Percentiles rank a stretch among this genome's conserved stretches.
Evolutionary conservation across 2,329 filamentous ascomycete genomes (phyloP).

Genomic region (Fusarium sp.): DNA sequence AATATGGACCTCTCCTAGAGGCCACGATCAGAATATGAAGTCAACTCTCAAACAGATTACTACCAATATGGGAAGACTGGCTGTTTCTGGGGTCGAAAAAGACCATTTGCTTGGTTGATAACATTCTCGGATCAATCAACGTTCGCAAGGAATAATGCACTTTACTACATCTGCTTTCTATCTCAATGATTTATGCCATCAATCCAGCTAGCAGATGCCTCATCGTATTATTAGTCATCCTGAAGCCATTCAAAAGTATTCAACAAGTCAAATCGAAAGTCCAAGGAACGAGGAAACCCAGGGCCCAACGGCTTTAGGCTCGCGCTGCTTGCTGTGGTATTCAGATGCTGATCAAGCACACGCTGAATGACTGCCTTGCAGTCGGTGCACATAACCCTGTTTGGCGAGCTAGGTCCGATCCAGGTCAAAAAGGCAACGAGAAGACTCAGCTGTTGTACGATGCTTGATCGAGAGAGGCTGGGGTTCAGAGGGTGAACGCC

Average conservation of each 20-base stretch:
- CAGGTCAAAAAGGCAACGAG: conserved; percentile 61
- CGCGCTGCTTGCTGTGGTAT: conserved; percentile 41
- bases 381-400: conserved; percentile 56
- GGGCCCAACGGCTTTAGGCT: conserved; percentile 44
- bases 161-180: too few species aligned
- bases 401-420: conserved; percentile 58
- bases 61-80: too few species aligned
- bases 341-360: conserved; percentile 60
- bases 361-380: conserved; percentile 58
- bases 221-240: background rate
- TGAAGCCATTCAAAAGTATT: conserved; percentile 53
- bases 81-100: too few species aligned
- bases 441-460: conserved; percentile 61
- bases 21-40: too few species aligned
- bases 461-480: conserved; percentile 55
- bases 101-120: too few species aligned
- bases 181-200: background rate
- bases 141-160: too few species aligned
- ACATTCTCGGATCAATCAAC: too few species aligned
- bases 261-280: conserved; percentile 58
- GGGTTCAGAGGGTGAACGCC: conserved; percentile 46
- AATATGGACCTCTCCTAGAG: too few species aligned
- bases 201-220: background rate
- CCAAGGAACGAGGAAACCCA: conserved; percentile 43
- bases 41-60: too few species aligned